phyloP scores from a whole-genome alignment of 2,329 filamentous ascomycete genomes.

The Penicillium nordicum region DNA sequence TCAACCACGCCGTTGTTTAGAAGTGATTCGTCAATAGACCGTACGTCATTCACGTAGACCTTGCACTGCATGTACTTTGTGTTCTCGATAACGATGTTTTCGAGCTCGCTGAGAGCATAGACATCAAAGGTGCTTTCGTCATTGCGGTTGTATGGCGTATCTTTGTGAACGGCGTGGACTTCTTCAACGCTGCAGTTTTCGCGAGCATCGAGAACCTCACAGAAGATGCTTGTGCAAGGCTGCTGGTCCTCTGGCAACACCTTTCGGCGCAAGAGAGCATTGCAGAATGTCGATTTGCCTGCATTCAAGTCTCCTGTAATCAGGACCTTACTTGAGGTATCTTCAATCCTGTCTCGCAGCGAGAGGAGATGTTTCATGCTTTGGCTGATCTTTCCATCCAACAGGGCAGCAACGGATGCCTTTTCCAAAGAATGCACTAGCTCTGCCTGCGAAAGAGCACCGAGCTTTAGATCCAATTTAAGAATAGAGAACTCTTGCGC shows the following conservation, averaged over 20 bases:
- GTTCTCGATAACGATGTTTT: slow-evolving; percentile 87
- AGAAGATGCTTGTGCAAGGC: slow-evolving; percentile 97
- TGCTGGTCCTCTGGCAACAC: slow-evolving; percentile 95
- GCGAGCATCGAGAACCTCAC: slow-evolving; percentile 87
- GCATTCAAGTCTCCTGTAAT: slow-evolving; percentile 95
- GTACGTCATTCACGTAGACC: slow-evolving; percentile 87
- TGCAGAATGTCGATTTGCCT: slow-evolving; percentile 98
- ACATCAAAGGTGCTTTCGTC: slow-evolving; percentile 94
- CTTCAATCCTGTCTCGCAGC: slow-evolving; percentile 89
- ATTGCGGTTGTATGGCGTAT: slow-evolving; percentile 74
- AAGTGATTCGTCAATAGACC: slow-evolving; percentile 85
- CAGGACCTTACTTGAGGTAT: slow-evolving; percentile 93
- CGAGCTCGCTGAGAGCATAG: slow-evolving; percentile 71
- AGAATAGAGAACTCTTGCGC: slow-evolving; percentile 93
- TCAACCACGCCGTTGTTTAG: slow-evolving; percentile 98
- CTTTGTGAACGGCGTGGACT: slow-evolving; percentile 88
- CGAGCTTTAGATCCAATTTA: slow-evolving; percentile 91
- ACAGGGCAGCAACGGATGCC: slow-evolving; percentile 77
- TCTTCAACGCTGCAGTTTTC: slow-evolving; percentile 91
- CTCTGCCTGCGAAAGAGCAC: slow-evolving; percentile 78
- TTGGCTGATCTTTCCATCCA: slow-evolving; percentile 91
- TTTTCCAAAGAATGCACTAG: slow-evolving; percentile 94
- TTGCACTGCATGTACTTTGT: slow-evolving; percentile 91
- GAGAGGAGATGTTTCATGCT: slow-evolving; percentile 87
- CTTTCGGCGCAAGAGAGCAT: slow-evolving; percentile 88